Evolutionary conservation across 257 asterid genomes (phyloP).

Genomic region (Galeopsis tetrahit): DNA sequence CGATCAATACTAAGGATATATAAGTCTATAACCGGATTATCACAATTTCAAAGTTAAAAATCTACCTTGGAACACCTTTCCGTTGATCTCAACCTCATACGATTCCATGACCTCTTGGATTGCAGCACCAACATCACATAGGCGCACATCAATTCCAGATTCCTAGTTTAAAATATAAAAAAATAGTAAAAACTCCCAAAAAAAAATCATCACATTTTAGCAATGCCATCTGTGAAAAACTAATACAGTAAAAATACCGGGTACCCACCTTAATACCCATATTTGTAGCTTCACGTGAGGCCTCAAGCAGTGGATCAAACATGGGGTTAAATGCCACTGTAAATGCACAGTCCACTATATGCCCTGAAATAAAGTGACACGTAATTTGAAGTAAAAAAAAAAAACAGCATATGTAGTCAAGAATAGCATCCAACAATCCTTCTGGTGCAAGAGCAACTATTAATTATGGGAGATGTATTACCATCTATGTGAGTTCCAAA

Average conservation of each 20-base stretch:
- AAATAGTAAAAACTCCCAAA: constrained; percentile 24
- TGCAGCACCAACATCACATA: constrained; percentile 95
- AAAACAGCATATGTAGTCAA: not conserved
- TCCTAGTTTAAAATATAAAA: constrained; percentile 54
- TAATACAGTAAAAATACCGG: not conserved
- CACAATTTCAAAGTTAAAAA: constrained; percentile 4
- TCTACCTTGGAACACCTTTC: constrained; percentile 89
- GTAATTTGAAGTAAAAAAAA: constrained; percentile 20
- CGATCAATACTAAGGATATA: not conserved
- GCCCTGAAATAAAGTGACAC: constrained; percentile 59
- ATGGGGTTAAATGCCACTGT: constrained; percentile 97
- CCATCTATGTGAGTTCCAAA: constrained; percentile 99
- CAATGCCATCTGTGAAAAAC: constrained; percentile 11
- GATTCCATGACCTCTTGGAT: constrained; percentile 99
- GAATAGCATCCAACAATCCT: constrained; percentile 24
- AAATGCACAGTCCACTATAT: constrained; percentile 93
- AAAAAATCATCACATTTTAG: constrained; percentile 19
- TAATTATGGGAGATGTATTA: constrained; percentile 37
- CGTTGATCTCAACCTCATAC: constrained; percentile 96
- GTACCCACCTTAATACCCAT: constrained; percentile 86
- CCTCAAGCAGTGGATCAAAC: constrained; percentile 93
- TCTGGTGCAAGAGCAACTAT: constrained; percentile 1
- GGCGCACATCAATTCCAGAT: constrained; percentile 96
- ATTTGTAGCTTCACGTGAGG: constrained; percentile 97
- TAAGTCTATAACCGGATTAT: constrained; percentile 3